phyloP scores from a whole-genome alignment of 108 stramenopile species.

The Skeletonema costatum region DNA sequence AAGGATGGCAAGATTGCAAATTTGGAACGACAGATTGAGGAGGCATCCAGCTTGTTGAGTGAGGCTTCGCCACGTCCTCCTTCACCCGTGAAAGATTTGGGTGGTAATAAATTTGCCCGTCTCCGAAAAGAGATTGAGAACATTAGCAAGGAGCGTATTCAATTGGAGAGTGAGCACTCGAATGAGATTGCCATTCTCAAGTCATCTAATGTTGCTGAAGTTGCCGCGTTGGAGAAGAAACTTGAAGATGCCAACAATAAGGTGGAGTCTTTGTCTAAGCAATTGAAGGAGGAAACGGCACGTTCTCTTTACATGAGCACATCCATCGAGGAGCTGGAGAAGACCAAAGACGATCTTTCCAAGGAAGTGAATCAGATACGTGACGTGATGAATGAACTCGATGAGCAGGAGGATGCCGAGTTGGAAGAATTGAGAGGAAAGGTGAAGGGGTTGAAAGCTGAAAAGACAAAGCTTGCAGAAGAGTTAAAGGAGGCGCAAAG shows the following conservation, averaged over 20 bases:
- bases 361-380: conserved; percentile 23
- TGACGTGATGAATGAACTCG: conserved; percentile 23
- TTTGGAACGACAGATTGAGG: conserved; percentile 45
- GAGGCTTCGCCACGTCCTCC: conserved; percentile 2
- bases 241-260: conserved; percentile 49
- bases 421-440: conserved; percentile 26
- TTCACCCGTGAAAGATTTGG: background rate
- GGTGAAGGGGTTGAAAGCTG: conserved; percentile 6
- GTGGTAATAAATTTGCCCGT: conserved; percentile 23
- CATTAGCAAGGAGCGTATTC: conserved; percentile 37
- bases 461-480: background rate
- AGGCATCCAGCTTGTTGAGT: conserved; percentile 16
- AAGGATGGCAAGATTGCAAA: conserved; percentile 30
- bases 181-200: background rate
- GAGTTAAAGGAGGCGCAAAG: conserved; percentile 61
- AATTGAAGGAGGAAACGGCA: conserved; percentile 23
- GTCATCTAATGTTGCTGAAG: conserved; percentile 48
- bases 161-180: conserved; percentile 30
- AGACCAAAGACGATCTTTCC: conserved; percentile 19
- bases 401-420: conserved; percentile 25
- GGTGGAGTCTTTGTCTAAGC: conserved; percentile 28
- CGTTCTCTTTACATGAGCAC: conserved; percentile 8
- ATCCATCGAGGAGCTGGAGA: conserved; percentile 45
- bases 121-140: conserved; percentile 47
- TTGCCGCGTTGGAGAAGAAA: conserved; percentile 47